Base-by-base conservation (phyloP, 1,139 yeast species). In the Pichia sp. region DNA sequence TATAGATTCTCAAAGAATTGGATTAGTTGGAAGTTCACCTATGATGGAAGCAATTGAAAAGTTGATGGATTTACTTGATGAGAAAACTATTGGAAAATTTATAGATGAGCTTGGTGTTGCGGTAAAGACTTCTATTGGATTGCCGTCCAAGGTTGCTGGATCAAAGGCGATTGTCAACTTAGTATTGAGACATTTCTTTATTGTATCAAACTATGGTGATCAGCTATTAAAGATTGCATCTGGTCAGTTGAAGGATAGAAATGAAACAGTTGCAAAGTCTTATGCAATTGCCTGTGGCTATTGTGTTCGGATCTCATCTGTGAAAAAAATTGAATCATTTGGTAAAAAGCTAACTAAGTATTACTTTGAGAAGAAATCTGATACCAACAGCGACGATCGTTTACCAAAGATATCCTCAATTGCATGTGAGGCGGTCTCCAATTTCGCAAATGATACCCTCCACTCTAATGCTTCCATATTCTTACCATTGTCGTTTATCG, bases 111-210 rank as follows among this genome's bases (percentile, higher is more conserved):
- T 79, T 71, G 54, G 71, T 64, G 60, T 70, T 14, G 75, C 85
- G 1, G 76, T 88, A 7, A 84, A 83, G 59, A 79, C 76, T 57
- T 81, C 96, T 0, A 88, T 92, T 36, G 99, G 98, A 0, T 75
- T 93, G 34, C 97, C 98, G 0, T 90, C 97, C 0, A 91, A 91
- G 65, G 91, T 89, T 1, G 91, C 95, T 46, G 91, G 93, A 0
- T 81, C 96, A n/a, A 79, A 84, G 60, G 85, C 92, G 0, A 69
- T 91, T 29, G 89, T 86, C 7, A 78, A 82, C 29, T 69, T 91
- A 55, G 79, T 86, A 0, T 73, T 81, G 30, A 78, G 84, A 59
- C 83, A 86, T 62, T 68, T 78, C n/a, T 76, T 77, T 38, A 66
- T 80, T 27, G 68, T 82, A 12, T 75, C 77, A 48, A 85, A 88